Evolutionary conservation across 805 yeast genomes (phyloP).

Genomic region (Jamesozyma lodderae): DNA sequence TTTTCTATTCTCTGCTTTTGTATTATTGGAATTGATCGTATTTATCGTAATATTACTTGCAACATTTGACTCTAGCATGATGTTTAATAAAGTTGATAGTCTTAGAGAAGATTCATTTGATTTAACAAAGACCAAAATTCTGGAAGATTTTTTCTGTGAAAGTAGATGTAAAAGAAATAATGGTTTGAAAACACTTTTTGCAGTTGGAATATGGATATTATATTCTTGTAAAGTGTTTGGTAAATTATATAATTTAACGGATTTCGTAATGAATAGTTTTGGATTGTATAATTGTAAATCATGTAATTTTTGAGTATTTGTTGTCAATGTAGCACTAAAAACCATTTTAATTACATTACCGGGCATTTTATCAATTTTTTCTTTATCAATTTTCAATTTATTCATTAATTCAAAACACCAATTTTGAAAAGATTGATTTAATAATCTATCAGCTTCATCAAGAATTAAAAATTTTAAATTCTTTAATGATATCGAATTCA

Average conservation of each 20-base stretch:
- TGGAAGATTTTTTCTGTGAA: conserved; percentile 18
- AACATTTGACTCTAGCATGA: conserved; percentile 11
- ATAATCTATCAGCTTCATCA: conserved; percentile 74
- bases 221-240: conserved; percentile 46
- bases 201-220: conserved; percentile 31
- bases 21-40: conserved; percentile 52
- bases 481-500: conserved; percentile 37
- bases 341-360: conserved; percentile 53
- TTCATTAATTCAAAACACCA: conserved; percentile 61
- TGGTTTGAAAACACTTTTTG: conserved; percentile 54
- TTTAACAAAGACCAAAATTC: conserved; percentile 26
- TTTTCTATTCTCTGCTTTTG: conserved; percentile 43
- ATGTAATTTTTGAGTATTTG: conserved; percentile 82
- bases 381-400: conserved; percentile 29
- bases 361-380: conserved; percentile 25
- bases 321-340: conserved; percentile 88
- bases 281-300: conserved; percentile 62
- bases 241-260: conserved; percentile 51
- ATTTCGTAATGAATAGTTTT: conserved; percentile 59
- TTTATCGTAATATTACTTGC: conserved; percentile 21
- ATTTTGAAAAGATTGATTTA: conserved; percentile 87
- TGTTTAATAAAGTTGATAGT: conserved; percentile 44
- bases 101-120: conserved; percentile 79
- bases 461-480: conserved; percentile 55
- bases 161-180: conserved; percentile 55